Evolutionary conservation across 805 yeast genomes (phyloP), one percentile per base, ranked within the genome.

Genomic region (Cyberlindnera galapagoensis): DNA sequence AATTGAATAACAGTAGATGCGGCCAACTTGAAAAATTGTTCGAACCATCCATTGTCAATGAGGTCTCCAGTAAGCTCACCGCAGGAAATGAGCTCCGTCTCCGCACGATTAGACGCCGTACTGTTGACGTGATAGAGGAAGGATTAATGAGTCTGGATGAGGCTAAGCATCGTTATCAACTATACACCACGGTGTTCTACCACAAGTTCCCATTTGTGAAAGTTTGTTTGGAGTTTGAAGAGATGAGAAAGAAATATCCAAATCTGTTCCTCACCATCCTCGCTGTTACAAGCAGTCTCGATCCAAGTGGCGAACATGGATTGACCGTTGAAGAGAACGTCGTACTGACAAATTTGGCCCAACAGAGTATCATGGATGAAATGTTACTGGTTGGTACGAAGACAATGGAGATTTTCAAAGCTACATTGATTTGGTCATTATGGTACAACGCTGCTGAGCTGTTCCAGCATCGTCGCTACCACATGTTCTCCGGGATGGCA

Each of bases 391-490:
- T 71, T 17, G 95, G 95, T 13, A 67, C 73, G 34, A 87, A 84
- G 57, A 68, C 77, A 6, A 56, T 76, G 12, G 88, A 84, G 51
- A 56, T 84, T 22, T 59, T 86, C 24, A 77, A 79, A 51, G 60
- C 78, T 13, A 59, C 82, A 30, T 50, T 81, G 13, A 47, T 83
- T 6, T 60, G 81, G 32, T 69, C 81, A 17, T 55, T 79, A 18
- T 87, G 95, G 95, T 86, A 85, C 51, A 83, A 81, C 43, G 72
- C 84, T 4, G 83, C 95, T 0, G 95, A 85, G 54, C 62, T 83
- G 44, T 82, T 83, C 43, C 82, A 77, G 42, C 82, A 81, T 45
- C 73, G 94, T 36, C 71, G 94, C 29, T 77, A 79, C 42, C 92
- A 83, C 51, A 61, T 85, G 32, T 67, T 84, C 41, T 73, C 75